Percentiles rank a stretch among this genome's conserved stretches.
Evolutionary conservation across 2,329 filamentous ascomycete species (phyloP).

Genomic region (Pezicula radicicola): DNA sequence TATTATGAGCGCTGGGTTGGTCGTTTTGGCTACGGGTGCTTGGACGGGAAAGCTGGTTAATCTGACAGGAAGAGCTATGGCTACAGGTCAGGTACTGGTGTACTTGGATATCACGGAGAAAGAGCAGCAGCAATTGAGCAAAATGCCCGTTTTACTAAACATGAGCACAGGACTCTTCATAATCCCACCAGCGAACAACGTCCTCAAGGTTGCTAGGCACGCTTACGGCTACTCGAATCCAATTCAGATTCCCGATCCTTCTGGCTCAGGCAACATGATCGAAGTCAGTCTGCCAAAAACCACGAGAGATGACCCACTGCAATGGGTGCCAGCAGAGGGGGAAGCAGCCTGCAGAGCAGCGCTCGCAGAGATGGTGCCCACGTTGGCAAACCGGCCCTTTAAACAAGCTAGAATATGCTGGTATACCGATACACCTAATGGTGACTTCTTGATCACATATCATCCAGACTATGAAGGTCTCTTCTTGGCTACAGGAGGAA

Average conservation of each 20-base stretch:
- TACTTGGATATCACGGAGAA: constrained; percentile 72
- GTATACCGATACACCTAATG: constrained; percentile 64
- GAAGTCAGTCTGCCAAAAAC: constrained; percentile 17
- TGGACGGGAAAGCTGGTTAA: constrained; percentile 82
- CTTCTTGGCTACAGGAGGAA: constrained; percentile 46
- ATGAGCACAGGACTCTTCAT: constrained; percentile 70
- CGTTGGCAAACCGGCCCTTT: constrained; percentile 49
- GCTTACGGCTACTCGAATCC: constrained; percentile 54
- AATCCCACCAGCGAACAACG: constrained; percentile 58
- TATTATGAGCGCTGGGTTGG: constrained; percentile 62
- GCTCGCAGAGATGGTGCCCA: constrained; percentile 45
- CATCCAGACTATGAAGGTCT: constrained; percentile 46
- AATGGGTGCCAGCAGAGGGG: constrained; percentile 19
- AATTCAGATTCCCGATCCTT: constrained; percentile 18
- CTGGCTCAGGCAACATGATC: constrained; percentile 6
- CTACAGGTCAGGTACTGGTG: constrained; percentile 78
- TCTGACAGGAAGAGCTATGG: constrained; percentile 69
- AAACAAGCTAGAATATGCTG: constrained; percentile 53
- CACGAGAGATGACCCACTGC: constrained; percentile 12
- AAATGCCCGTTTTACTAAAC: constrained; percentile 72
- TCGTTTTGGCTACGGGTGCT: constrained; percentile 80
- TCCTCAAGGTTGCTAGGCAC: constrained; percentile 60
- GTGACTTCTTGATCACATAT: constrained; percentile 58
- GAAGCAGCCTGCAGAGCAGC: constrained; percentile 17
- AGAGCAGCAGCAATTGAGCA: constrained; percentile 63